Percentiles rank a stretch among this genome's conserved stretches.
These are phyloP conservation scores for Fennellomyces sp. DNA, from an alignment of 371 early-diverging fungal genomes.

Conservation along the genomic window DNA sequence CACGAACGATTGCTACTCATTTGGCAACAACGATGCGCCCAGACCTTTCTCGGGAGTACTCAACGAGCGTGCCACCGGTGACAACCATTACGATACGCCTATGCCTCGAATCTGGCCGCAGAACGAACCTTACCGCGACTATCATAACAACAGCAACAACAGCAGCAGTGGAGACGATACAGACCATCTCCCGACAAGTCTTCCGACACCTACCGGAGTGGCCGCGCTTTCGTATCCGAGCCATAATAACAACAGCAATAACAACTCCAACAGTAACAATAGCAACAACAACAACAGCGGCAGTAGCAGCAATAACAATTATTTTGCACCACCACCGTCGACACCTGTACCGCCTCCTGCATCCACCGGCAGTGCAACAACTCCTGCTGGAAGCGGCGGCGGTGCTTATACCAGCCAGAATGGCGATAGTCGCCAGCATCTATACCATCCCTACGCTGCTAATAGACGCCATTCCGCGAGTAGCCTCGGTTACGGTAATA, in stretches of 20 bases:
- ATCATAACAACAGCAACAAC: slow-evolving; percentile 1
- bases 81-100: slow-evolving; percentile 6
- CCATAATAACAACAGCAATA: neutral
- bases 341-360: slow-evolving; percentile 15
- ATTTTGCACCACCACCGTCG: slow-evolving; percentile 14
- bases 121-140: neutral
- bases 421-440: slow-evolving; percentile 5
- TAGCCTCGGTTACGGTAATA: slow-evolving; percentile 3
- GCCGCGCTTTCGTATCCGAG: neutral
- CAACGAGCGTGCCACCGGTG: neutral
- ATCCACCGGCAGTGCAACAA: neutral
- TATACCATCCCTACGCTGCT: slow-evolving; percentile 16
- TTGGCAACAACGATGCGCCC: neutral
- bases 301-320: neutral
- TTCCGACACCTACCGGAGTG: slow-evolving; percentile 6
- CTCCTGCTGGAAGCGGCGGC: neutral
- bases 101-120: slow-evolving; percentile 11
- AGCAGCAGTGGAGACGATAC: neutral
- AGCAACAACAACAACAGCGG: neutral
- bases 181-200: slow-evolving; percentile 5
- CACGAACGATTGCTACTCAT: neutral
- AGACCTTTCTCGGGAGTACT: neutral
- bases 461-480: slow-evolving; percentile 11
- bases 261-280: neutral
- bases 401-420: neutral